These are phyloP conservation scores for Dendrostoma leiphaemia DNA, from an alignment of 2,329 filamentous ascomycete species.

Conservation along the genomic window DNA sequence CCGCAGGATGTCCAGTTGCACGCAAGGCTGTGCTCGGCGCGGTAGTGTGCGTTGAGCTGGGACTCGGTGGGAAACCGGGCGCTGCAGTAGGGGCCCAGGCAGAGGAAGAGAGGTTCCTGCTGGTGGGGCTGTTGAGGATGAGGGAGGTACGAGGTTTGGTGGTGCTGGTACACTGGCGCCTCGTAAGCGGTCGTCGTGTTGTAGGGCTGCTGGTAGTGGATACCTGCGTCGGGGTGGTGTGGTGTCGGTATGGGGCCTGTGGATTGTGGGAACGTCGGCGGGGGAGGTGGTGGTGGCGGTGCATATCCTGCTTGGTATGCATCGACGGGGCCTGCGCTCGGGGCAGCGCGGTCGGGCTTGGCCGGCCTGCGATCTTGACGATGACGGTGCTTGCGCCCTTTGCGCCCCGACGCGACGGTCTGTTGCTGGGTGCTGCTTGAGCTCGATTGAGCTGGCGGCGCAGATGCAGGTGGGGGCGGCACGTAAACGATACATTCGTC, in stretches of 20 bases:
- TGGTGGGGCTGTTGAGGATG: not conserved
- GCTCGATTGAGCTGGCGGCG: not conserved
- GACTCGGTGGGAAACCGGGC: conserved; percentile 8
- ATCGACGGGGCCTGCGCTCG: not conserved
- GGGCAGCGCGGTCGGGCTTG: not conserved
- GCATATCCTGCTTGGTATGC: not conserved
- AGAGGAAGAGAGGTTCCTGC: conserved; percentile 4
- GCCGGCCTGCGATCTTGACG: not conserved
- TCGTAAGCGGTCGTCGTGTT: no score
- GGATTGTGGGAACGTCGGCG: not conserved
- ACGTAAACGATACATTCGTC: not conserved
- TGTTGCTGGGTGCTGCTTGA: not conserved
- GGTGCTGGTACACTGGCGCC: no score
- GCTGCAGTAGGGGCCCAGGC: conserved; percentile 11
- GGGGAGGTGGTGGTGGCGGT: not conserved
- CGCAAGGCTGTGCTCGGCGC: conserved; percentile 29
- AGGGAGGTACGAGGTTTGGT: not conserved
- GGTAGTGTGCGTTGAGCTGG: conserved; percentile 20
- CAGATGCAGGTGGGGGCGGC: not conserved
- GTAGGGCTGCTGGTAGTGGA: no score
- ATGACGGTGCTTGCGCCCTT: not conserved
- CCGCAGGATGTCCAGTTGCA: conserved; percentile 41
- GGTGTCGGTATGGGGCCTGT: no score
- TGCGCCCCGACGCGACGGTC: no score
- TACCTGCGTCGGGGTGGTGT: not conserved